Conservation (phyloP, 345 rosid species). For the Boechera divaricarpa region DNA sequence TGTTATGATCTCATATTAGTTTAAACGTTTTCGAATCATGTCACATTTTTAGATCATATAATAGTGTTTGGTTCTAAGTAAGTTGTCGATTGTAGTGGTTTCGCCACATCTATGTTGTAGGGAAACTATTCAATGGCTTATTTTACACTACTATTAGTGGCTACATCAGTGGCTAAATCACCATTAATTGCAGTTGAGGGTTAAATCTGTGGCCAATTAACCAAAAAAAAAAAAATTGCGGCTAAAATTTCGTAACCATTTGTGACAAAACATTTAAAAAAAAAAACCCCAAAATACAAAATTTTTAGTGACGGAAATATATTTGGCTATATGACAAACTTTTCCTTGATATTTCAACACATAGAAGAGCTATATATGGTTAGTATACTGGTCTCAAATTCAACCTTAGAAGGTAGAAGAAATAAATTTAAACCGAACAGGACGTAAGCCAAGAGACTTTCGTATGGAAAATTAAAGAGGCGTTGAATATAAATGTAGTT, state of each 20-base stretch:
- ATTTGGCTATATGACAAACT: neutral
- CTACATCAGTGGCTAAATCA: neutral
- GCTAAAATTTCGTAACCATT: neutral
- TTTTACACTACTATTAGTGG: neutral
- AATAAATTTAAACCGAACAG: neutral
- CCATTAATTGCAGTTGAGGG: neutral
- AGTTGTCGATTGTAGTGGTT: neutral
- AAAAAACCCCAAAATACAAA: no score
- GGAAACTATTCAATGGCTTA: neutral
- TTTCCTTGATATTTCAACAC: neutral
- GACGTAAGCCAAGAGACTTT: constrained; percentile 6
- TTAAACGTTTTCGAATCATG: neutral
- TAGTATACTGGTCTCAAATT: neutral
- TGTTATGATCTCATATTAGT: constrained; percentile 1
- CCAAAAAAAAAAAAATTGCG: neutral
- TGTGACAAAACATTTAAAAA: neutral
- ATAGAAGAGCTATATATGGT: neutral
- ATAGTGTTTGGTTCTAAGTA: neutral
- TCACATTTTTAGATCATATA: neutral
- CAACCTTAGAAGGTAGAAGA: neutral
- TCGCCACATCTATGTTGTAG: neutral
- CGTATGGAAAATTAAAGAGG: neutral
- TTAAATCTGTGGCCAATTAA: neutral
- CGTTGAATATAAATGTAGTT: constrained; percentile 19
- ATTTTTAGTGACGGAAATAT: neutral